Base-by-base conservation (phyloP, 805 yeast species). In the Ogataea salicorniae region DNA sequence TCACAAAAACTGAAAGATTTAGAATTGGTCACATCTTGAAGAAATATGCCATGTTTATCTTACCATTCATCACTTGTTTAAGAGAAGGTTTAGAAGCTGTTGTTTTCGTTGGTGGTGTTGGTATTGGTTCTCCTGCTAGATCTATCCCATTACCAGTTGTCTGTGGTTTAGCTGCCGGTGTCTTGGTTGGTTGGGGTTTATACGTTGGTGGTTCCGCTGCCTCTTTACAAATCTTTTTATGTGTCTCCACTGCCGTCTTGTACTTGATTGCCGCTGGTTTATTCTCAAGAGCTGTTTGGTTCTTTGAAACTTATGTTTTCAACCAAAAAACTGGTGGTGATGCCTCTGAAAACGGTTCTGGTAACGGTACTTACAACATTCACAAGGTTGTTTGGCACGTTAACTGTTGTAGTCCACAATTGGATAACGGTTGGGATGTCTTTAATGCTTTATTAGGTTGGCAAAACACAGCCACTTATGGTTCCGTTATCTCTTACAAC, bases 1-100 rank as follows among this genome's bases (percentile, higher is more conserved):
- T 68, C 41, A 66, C 64, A 14, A 76, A 66, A 52, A 67, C 68
- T 51, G 83, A 77, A 53, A 71, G 78, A 54, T 80, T 79, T 61
- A 76, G 70, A 53, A 37, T 84, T 39, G 76, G 82, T 29, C 76
- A 75, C 61, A 68, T 78, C 58, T 57, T 83, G 4, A 81, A 80
- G 64, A 88, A 87, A 67, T 91, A 92, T 66, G 80, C 91, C 49
- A 81, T 92, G 94, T 89, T 90, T 61, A 67, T 92, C 50, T 76
- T 92, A 56, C 97, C 99, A 13, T 87, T 87, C 58, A 75, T 92
- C 63, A 92, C 99, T 31, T 84, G 88, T 54, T 76, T 92, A 54
- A 84, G 99, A 80, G 99, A 92, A 77, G 99, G 99, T 69, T 76
- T 91, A 57, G 97, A 91, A 76, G 96, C 96, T 39, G 91, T 91